Evolutionary conservation across 352 stramenopile genomes (phyloP).

Genomic region (Pythium dissimile): DNA sequence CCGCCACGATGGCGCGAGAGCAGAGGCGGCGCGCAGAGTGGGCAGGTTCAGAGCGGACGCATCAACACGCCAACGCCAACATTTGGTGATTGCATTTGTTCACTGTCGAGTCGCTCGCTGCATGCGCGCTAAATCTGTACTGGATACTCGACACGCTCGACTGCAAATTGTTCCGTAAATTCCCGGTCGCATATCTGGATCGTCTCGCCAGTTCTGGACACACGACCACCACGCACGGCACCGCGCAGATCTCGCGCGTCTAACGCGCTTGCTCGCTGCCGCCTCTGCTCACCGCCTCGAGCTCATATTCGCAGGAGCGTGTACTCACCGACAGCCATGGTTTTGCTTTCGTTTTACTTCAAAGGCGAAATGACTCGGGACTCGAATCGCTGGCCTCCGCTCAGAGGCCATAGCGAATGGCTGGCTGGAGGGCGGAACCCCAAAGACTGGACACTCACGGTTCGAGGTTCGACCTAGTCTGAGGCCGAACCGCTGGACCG

Average conservation of each 20-base stretch:
- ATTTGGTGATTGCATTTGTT: not conserved
- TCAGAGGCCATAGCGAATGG: slow-evolving; percentile 36
- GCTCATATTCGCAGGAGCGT: not conserved
- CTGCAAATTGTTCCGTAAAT: not conserved
- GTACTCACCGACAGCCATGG: slow-evolving; percentile 84
- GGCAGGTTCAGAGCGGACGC: not conserved
- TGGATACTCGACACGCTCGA: not conserved
- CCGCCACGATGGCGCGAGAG: too few relatives aligned
- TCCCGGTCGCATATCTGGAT: not conserved
- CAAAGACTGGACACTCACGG: slow-evolving; percentile 12
- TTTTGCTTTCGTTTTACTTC: slow-evolving; percentile 79
- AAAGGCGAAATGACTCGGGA: slow-evolving; percentile 83
- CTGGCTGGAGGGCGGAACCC: slow-evolving; percentile 36
- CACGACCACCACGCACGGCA: not conserved
- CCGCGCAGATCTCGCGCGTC: not conserved
- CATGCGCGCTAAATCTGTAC: not conserved
- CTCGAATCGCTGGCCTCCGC: slow-evolving; percentile 14
- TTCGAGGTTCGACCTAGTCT: slow-evolving; percentile 8
- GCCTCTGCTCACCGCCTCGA: not conserved
- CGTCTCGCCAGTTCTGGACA: not conserved
- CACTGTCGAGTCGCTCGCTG: not conserved
- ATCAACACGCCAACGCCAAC: too few relatives aligned
- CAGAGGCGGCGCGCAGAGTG: not conserved
- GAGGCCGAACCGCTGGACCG: slow-evolving; percentile 5
- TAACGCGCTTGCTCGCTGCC: not conserved